These are phyloP conservation scores for Kodamaea sp. DNA, from an alignment of 1,139 yeast genomes.

Conservation along the genomic window DNA sequence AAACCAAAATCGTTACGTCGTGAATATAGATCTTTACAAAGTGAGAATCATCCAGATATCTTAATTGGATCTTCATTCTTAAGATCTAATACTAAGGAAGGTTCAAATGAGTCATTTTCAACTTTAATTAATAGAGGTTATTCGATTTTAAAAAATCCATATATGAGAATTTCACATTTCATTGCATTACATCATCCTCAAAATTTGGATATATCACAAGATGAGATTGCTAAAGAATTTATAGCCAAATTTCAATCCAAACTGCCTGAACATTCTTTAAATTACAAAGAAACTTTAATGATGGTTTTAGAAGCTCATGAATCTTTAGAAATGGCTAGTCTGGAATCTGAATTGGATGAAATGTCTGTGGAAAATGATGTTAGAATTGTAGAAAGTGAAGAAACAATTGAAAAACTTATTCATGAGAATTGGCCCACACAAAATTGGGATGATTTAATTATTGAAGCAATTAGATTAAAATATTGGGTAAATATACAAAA, in stretches of 20 bases:
- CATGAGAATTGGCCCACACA: slow-evolving; percentile 27
- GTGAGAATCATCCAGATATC: slow-evolving; percentile 77
- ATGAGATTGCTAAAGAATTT: slow-evolving; percentile 35
- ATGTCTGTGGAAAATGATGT: slow-evolving; percentile 53
- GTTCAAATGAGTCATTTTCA: slow-evolving; percentile 27
- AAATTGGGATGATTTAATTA: slow-evolving; percentile 56
- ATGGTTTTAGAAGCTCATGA: slow-evolving; percentile 81
- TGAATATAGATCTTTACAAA: slow-evolving; percentile 73
- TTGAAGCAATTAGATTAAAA: slow-evolving; percentile 67
- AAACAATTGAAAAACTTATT: slow-evolving; percentile 27
- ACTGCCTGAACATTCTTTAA: slow-evolving; percentile 29
- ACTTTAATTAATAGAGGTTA: slow-evolving; percentile 73
- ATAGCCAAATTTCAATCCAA: slow-evolving; percentile 32
- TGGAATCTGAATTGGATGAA: slow-evolving; percentile 52
- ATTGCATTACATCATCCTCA: slow-evolving; percentile 37
- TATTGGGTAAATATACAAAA: slow-evolving; percentile 80
- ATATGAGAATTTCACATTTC: slow-evolving; percentile 50
- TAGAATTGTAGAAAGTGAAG: slow-evolving; percentile 44
- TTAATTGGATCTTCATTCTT: slow-evolving; percentile 29
- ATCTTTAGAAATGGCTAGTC: slow-evolving; percentile 58
- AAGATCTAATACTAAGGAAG: slow-evolving; percentile 16
- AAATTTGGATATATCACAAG: slow-evolving; percentile 38
- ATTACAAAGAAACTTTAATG: slow-evolving; percentile 61
- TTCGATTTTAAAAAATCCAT: slow-evolving; percentile 63
- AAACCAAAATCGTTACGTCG: slow-evolving; percentile 55